Evolutionary conservation across 805 yeast species (phyloP), one percentile per base, ranked within the genome.

Genomic region (Candida suzukii): DNA sequence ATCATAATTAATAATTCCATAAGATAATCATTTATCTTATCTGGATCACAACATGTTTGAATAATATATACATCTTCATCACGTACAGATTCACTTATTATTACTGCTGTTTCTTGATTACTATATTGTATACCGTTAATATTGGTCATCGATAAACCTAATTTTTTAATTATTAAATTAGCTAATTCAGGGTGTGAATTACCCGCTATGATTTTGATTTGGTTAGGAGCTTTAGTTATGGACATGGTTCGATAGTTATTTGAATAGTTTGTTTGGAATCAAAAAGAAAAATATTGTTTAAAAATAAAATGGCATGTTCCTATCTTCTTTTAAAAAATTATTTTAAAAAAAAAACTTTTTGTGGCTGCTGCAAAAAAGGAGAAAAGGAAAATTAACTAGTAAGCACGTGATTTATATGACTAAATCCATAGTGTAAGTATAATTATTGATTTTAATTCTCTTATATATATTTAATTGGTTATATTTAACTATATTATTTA

Each of bases 1-100:
- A 91, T 80, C 80, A 91, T 80, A 45, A 91, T 80, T 45, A 93
- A 71, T 36, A 91, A 67, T 59, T 93, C 99, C 81, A 91, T 77
- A 39, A 91, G 71, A 48, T 80, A 74, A 61, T 90, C 96, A 61
- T 91, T 91, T 44, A 93, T 74, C 43, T 69, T 69, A 29, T 68
- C 73, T 39, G 76, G 83, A 36, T 95, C 95, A 50, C 81, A 76
- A 26, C 95, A 95, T 1, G 91, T 87, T 58, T 88, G 96, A 39
- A 85, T 68, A 42, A 85, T 81, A 57, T 78, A 86, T 11, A 86
- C 90, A 53, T 88, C 96, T 57, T 88, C 95, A 56, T 88, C 96
- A 63, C 96, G 76, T 21, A 88, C 84, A 28, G 91, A 80, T 57
- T 88, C 96, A 27, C 88, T 90, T 44, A 88, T 81, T 25, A 88